Base-by-base conservation (phyloP, 2,329 filamentous ascomycete genomes). In the Ascomycota sp. region DNA sequence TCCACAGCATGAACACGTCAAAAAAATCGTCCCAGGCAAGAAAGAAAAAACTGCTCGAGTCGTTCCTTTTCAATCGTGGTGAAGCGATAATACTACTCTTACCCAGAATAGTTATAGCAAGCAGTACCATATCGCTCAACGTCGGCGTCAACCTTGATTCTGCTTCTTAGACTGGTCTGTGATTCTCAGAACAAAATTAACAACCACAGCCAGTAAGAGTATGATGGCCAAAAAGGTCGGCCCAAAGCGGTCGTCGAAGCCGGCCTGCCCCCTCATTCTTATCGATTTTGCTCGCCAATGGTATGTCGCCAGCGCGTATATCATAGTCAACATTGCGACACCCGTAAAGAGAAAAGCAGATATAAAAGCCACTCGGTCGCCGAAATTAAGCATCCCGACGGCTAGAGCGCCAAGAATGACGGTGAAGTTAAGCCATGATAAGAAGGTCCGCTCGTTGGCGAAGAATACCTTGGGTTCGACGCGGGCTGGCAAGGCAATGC, bases 391-490 rank as follows among this genome's bases (percentile, higher is more conserved):
- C 50, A 98, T 83, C 43, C 89, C 89, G 43, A 98, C 81, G 41
- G 89, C 86, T 30, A 98, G 74, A 38, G 89, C 89, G 47, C 89
- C 89, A 36, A 98, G 78, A 56, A 98, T 86, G 48, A 98, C 85
- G 53, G 85, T 93, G 65, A 95, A 95, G 69, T 98, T 98, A 48
- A 98, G 80, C 89, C 89, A 98, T 56, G 83, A 93, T 47, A 98
- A 74, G 54, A 98, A 98, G 38, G 89, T 98, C 38, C 89, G 82
- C 61, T 98, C 89, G 65, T 98, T 98, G 59, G 89, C 89, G 65
- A 98, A 98, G 72, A 95, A 98, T 63, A 98, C 89, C 60, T 98
- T 98, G 45, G 89, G 89, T 57, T 98, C 89, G 56, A 98, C 86
- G 42, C 89, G 83, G 35, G 86, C 94, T 33, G 89, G 89, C 39